Percentiles rank a stretch among this genome's conserved stretches.
phyloP scores from a whole-genome alignment of 2,329 filamentous ascomycete genomes.

The Claviceps humidiphila region DNA sequence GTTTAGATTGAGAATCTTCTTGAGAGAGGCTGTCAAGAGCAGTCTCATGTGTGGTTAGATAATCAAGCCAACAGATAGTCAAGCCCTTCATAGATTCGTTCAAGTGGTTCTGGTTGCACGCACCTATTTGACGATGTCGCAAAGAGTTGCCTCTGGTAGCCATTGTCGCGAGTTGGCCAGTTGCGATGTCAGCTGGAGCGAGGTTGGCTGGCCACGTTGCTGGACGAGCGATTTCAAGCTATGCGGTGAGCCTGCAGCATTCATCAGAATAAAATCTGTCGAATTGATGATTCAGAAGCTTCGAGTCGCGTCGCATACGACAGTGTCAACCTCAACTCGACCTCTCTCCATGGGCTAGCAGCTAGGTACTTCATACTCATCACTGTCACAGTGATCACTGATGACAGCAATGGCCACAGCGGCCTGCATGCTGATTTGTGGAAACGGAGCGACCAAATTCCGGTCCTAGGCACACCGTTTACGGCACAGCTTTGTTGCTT shows the following conservation, averaged over 20 bases:
- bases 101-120: neutral
- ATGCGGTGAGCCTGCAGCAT: neutral
- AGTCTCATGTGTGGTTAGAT: constrained; percentile 1
- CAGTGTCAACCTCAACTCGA: neutral
- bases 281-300: neutral
- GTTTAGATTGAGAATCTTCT: constrained; percentile 93
- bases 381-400: neutral
- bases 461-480: neutral
- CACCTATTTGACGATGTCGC: constrained; percentile 39
- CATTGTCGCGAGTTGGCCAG: constrained; percentile 20
- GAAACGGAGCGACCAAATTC: constrained; percentile 11
- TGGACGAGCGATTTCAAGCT: neutral
- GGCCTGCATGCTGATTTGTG: neutral
- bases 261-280: neutral
- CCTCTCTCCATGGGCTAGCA: no score
- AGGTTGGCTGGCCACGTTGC: constrained; percentile 1
- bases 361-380: no score
- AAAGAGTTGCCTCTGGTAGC: constrained; percentile 32
- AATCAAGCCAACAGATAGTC: neutral
- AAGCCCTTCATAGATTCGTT: neutral
- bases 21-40: constrained; percentile 58
- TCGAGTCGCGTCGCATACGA: neutral
- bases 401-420: constrained; percentile 4
- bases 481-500: no score
- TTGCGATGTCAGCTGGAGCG: neutral